Base-by-base conservation (phyloP, 2,329 filamentous ascomycete species). In the Mycosphaerella sp. region DNA sequence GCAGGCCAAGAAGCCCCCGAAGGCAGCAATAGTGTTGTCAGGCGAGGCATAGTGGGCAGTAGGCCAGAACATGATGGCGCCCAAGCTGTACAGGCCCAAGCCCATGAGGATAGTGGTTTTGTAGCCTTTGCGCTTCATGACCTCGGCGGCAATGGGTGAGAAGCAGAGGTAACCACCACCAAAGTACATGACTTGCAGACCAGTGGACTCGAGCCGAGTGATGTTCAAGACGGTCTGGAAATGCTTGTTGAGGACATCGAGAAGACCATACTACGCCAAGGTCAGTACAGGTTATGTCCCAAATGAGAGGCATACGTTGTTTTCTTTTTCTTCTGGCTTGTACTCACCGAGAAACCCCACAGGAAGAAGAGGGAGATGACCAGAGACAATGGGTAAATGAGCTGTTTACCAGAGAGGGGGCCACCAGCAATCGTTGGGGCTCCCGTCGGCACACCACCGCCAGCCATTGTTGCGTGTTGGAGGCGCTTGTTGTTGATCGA, bases 361-460 rank as follows among this genome's bases (percentile, higher is more conserved):
- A 71, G 67, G 69, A 76, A 77, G 70, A 77, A 76, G 43, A 77
- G 70, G 32, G 70, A 69, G 42, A 74, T 77, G 66, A 77, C 73
- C 43, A 76, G 65, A 11, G 66, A 59, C 45, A 79, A 72, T 8
- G 77, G 77, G 58, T 76, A 70, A 64, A 79, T 75, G 50, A 78
- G 72, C 68, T 71, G 67, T 54, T 71, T 66, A 57, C 72, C 69
- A 12, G 74, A 74, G 45, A 76, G 68, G 64, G 69, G 74, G 55
- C 73, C 72, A 46, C 71, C 68, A 48, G 66, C 64, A 29, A 74
- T 64, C 31, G 67, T 61, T 29, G 70, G 67, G 26, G 69, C 63
- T 46, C 65, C 65, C 34, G 72, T 66, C 12, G 73, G 71, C 34
- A 73, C 58, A 56, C 72, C 73, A 49, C 60, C 60, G 54, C 73